A percentile compares a stretch with the other conserved stretches of the same genome.
phyloP scores from a whole-genome alignment of 2,329 filamentous ascomycete species.

The Fusarium irregulare region DNA sequence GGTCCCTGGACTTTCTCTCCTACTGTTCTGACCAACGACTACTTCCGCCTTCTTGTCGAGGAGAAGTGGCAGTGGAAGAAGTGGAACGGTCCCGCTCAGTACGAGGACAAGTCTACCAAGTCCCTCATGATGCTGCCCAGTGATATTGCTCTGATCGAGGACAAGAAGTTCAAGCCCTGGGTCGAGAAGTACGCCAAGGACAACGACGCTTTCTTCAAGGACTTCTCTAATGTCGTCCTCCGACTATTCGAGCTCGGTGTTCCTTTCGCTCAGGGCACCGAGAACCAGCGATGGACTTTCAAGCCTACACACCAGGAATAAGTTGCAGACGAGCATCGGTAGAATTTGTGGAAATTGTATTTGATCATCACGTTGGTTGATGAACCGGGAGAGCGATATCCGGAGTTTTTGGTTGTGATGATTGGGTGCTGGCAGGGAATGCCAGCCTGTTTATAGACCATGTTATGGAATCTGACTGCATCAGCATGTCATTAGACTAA shows the following conservation, averaged over 20 bases:
- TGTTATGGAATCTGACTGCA: conserved; percentile 3
- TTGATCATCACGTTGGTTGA: conserved; percentile 34
- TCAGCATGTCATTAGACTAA: background rate
- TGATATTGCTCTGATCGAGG: conserved; percentile 87
- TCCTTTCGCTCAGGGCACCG: conserved; percentile 76
- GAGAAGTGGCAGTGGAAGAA: conserved; percentile 95
- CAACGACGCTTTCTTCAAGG: conserved; percentile 91
- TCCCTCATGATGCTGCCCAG: conserved; percentile 97
- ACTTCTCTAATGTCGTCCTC: conserved; percentile 81
- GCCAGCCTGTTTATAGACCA: conserved; percentile 15
- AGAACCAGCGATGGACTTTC: conserved; percentile 69
- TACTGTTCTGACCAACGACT: conserved; percentile 94
- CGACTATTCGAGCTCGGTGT: conserved; percentile 96
- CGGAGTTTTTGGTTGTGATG: conserved; percentile 46
- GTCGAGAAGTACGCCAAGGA: conserved; percentile 93
- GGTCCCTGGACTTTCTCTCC: conserved; percentile 95
- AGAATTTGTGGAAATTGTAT: conserved; percentile 33
- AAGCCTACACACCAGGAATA: conserved; percentile 63
- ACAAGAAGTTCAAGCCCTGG: conserved; percentile 84
- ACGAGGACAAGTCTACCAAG: conserved; percentile 88
- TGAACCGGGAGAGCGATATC: conserved; percentile 42
- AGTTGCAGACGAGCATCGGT: conserved; percentile 12
- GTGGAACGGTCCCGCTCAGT: conserved; percentile 91
- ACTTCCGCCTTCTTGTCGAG: conserved; percentile 85
- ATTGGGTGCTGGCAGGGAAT: conserved; percentile 28